Percentiles rank a stretch among this genome's conserved stretches.
Conservation (phyloP, 768 basidiomycete species). For the Dentipellis sp. region DNA sequence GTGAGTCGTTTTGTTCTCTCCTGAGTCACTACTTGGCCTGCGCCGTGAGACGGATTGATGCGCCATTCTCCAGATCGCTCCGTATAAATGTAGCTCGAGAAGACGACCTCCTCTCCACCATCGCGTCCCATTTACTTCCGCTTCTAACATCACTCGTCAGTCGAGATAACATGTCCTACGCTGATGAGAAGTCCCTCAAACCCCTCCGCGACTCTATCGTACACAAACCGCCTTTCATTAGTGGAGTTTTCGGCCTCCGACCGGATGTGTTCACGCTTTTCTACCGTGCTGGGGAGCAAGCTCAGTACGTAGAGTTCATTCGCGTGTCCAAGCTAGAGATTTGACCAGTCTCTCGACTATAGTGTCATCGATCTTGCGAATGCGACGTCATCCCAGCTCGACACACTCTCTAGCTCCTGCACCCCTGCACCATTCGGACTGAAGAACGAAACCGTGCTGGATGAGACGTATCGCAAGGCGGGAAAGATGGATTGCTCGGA, state of each 20-base stretch:
- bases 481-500: constrained; percentile 30
- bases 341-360: background rate
- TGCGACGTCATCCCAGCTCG: constrained; percentile 7
- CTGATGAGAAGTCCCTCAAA: too few species aligned
- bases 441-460: constrained; percentile 26
- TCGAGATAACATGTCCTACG: too few species aligned
- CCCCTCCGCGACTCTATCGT: background rate
- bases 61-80: too few species aligned
- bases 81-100: too few species aligned
- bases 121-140: too few species aligned
- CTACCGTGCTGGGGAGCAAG: constrained; percentile 3
- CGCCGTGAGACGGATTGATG: too few species aligned
- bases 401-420: constrained; percentile 24
- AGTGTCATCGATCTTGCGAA: constrained; percentile 9
- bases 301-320: background rate
- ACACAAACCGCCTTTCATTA: constrained; percentile 6
- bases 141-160: too few species aligned
- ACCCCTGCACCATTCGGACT: constrained; percentile 32
- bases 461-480: constrained; percentile 37
- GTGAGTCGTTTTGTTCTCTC: too few species aligned
- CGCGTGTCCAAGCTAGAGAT: background rate
- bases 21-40: too few species aligned
- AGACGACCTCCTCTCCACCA: too few species aligned
- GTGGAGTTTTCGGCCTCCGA: constrained; percentile 2
- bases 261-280: constrained; percentile 5